Base-by-base conservation (phyloP, 2,329 filamentous ascomycete genomes). In the Thelonectria olida region DNA sequence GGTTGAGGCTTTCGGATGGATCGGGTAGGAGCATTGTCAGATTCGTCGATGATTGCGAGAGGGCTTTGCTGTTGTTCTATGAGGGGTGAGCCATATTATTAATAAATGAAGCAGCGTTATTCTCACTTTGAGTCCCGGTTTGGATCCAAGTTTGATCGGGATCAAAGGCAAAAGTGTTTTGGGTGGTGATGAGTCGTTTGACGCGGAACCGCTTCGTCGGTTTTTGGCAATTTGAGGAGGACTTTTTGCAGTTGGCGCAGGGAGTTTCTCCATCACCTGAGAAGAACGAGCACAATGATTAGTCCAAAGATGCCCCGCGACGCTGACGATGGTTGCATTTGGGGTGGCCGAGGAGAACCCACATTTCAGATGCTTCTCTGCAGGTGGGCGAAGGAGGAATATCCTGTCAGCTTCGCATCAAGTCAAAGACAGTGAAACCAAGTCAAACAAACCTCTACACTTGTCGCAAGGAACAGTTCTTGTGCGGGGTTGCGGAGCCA, bases 281-380 rank as follows among this genome's bases (percentile, higher is more conserved):
- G 15, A 48, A 38, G n/a, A n/a, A n/a, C n/a, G n/a, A n/a, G n/a
- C n/a, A 7, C 17, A 6, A 7, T 13, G 3, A 25, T 54, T 27
- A 54, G 31, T 27, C 8, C 5, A n/a, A n/a, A 20, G 8, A 27
- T 36, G 15, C 17, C 39, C 15, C 39, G 38, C 23, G 15, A 23
- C 12, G 10, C 4, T n/a, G 38, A 22, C 9, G 19, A 47, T 47
- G 38, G 15, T 10, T 13, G 15, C n/a, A n/a, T 15, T 20, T 13
- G 48, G n/a, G 22, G 13, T 7, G 19, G 28, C 28, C 28, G 28
- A 13, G 31, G 7, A 49, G n/a, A 41, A 25, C 47, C 15, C 50
- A 65, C 63, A 65, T 51, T 64, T 65, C 1, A 65, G 36, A 28
- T 65, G 63, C 45, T 64, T 65, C 13, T 65, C 63, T 65, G 39